phyloP scores from a whole-genome alignment of 2,329 filamentous ascomycete species.

The Penicillium sp. region DNA sequence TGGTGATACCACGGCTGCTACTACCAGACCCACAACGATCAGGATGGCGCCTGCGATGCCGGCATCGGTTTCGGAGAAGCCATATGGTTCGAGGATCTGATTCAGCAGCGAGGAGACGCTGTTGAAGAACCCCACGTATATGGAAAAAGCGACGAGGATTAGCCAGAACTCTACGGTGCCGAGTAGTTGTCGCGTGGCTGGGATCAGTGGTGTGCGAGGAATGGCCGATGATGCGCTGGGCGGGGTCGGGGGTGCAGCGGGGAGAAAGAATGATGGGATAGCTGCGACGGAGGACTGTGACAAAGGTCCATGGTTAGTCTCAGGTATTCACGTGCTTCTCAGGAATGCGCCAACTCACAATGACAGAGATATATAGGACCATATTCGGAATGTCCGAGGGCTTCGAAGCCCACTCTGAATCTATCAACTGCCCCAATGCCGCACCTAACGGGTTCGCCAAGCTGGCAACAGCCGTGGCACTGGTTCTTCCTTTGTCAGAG shows the following conservation, averaged over 20 bases:
- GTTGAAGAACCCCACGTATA: conserved; percentile 95
- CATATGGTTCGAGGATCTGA: conserved; percentile 85
- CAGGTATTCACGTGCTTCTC: neutral
- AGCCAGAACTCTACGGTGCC: conserved; percentile 74
- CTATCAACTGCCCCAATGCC: conserved; percentile 82
- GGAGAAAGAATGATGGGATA: conserved; percentile 80
- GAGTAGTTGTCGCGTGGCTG: conserved; percentile 57
- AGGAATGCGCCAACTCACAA: conserved; percentile 57
- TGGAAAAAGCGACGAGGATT: conserved; percentile 73
- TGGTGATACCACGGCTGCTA: conserved; percentile 73
- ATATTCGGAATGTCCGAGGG: conserved; percentile 71
- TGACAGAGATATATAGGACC: conserved; percentile 81
- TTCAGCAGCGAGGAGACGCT: conserved; percentile 82
- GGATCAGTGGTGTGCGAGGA: conserved; percentile 52
- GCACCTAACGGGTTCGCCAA: conserved; percentile 89
- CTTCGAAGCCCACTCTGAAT: conserved; percentile 70
- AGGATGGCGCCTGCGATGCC: conserved; percentile 87
- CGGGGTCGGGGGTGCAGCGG: conserved; percentile 73
- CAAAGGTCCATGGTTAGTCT: neutral
- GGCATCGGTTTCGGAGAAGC: conserved; percentile 77
- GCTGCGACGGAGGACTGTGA: conserved; percentile 61
- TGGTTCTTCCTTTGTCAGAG: conserved; percentile 76
- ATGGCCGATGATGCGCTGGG: conserved; percentile 66
- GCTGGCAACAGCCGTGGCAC: conserved; percentile 80
- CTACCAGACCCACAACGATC: conserved; percentile 82